Evolutionary conservation across 805 yeast species (phyloP).

Genomic region (Wickerhamiella alocasiicola): DNA sequence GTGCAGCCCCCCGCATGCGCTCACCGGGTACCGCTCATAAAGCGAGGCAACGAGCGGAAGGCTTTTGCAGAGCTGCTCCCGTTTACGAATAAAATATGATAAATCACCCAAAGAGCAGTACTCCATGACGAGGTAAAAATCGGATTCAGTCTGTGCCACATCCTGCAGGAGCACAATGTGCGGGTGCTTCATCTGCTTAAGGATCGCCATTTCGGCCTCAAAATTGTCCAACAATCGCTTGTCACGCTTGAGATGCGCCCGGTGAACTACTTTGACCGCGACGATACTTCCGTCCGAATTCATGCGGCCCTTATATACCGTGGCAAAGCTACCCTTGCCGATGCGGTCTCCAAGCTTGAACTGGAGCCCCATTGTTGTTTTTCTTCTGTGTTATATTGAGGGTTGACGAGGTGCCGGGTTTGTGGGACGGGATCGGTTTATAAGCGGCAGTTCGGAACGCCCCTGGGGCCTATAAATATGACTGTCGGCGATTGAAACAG

Average conservation of each 20-base stretch:
- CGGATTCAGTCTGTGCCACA: constrained; percentile 58
- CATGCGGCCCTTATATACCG: constrained; percentile 75
- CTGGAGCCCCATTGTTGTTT: constrained; percentile 1
- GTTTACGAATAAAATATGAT: constrained; percentile 69
- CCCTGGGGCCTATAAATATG: no score
- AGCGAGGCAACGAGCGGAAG: constrained; percentile 72
- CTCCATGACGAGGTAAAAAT: constrained; percentile 89
- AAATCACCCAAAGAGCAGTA: constrained; percentile 93
- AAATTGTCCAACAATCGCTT: constrained; percentile 81
- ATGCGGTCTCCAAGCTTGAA: constrained; percentile 51
- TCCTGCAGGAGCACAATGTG: constrained; percentile 83
- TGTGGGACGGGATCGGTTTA: no score
- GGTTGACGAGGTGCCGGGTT: no score
- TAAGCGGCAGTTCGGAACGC: no score
- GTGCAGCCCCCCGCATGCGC: constrained; percentile 66
- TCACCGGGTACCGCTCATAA: constrained; percentile 72
- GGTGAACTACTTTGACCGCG: constrained; percentile 79
- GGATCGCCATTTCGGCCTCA: constrained; percentile 81
- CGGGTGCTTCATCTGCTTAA: constrained; percentile 80
- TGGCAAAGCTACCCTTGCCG: constrained; percentile 93
- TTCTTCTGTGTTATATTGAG: no score
- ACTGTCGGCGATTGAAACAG: no score
- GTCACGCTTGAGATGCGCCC: constrained; percentile 52
- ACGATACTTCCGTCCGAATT: constrained; percentile 40
- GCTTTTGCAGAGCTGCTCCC: constrained; percentile 54